Evolutionary conservation across 257 asterid species (phyloP), one percentile per base, ranked within the genome.

Genomic region (Plantago major): DNA sequence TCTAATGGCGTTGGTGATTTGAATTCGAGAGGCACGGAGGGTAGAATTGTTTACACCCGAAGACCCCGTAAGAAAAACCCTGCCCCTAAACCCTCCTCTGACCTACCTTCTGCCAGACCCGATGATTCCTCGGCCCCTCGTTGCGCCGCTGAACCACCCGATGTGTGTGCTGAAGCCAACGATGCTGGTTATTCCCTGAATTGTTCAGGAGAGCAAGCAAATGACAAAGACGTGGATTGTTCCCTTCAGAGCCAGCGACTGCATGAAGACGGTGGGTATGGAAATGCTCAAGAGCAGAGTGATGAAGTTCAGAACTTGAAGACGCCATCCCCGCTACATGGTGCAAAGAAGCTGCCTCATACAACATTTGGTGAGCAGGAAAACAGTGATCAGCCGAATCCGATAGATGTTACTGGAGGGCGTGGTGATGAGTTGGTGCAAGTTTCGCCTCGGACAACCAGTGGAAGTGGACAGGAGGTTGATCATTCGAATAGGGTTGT

Each of bases 11-110:
- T 6, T 65, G 77, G 71, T 62, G 83, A 72, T 42, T 66, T 76
- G 77, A 66, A 68, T 68, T 68, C 63, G 70, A 72, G 65, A 49
- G 66, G 65, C 50, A 66, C 74, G 19, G 79, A 58, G 10, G 64
- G 71, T 45, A 56, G 68, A 48, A 84, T 63, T 68, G 87, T 84
- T 53, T 84, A 82, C 68, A 71, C 74, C 15, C 68, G 92, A 62
- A 79, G 64, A 61, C 47, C 28, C 26, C 59, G 60, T 48, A 66
- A 67, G 66, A 76, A 72, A 70, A 59, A 67, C 44, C 46, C 68
- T 63, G 22, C 63, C 43, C 55, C 33, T 9, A 46, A 60, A 52
- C 66, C 72, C 66, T 46, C 73, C 59, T n/a, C 65, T 66, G 13
- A 63, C 55, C 19, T 75, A 26, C 17, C 62, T 3, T 47, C 44